These are phyloP conservation scores for Laguncularia racemosa DNA, from an alignment of 345 rosid genomes.

Conservation along the genomic window DNA sequence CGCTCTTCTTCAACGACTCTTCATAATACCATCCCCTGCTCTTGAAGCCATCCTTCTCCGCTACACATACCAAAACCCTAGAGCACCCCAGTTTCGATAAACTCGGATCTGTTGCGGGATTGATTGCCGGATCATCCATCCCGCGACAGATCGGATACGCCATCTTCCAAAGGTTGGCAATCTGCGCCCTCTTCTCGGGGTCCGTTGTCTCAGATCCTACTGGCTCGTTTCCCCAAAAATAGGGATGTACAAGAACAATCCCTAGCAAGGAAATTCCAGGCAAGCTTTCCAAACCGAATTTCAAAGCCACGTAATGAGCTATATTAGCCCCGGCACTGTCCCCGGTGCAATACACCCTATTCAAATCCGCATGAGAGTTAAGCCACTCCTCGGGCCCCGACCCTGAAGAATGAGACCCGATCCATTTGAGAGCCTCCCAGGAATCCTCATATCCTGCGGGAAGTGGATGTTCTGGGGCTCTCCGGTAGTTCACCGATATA, in stretches of 20 bases:
- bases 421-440: constrained; percentile 33
- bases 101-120: constrained; percentile 24
- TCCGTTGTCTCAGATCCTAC: constrained; percentile 10
- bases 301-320: constrained; percentile 24
- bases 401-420: constrained; percentile 18
- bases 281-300: constrained; percentile 11
- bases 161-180: constrained; percentile 8
- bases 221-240: constrained; percentile 20
- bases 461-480: constrained; percentile 29
- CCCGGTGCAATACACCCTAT: constrained; percentile 26
- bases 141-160: constrained; percentile 22
- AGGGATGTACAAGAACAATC: constrained; percentile 22
- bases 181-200: constrained; percentile 1
- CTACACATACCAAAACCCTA: constrained; percentile 30
- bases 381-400: constrained; percentile 34
- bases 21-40: constrained; percentile 9
- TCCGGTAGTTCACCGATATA: constrained; percentile 25
- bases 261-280: constrained; percentile 11
- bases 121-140: constrained; percentile 27
- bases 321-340: constrained; percentile 41
- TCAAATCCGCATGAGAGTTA: constrained; percentile 16
- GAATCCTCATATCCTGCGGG: constrained; percentile 30
- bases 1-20: constrained; percentile 14
- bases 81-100: constrained; percentile 18
- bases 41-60: constrained; percentile 25